Base-by-base conservation (phyloP, 768 basidiomycete genomes). In the Phallus indusiatus region DNA sequence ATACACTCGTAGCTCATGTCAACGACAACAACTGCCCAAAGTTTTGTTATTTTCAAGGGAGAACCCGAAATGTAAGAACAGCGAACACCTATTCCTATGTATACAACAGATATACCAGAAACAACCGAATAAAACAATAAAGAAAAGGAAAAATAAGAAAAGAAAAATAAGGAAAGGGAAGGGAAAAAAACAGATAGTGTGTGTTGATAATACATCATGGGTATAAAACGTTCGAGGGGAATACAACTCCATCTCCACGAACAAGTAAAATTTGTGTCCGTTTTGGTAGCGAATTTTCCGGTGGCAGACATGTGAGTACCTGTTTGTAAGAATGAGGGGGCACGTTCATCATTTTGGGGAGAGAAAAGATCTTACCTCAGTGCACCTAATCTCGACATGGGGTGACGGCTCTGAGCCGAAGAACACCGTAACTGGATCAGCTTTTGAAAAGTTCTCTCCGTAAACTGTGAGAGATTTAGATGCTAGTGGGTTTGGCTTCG, bases 381-480 rank as follows among this genome's bases (percentile, higher is more conserved):
- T 85, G 73, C 91, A 92, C 61, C 90, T 81, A 66, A 93, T 84
- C 73, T 92, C 90, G 62, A 88, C 86, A 68, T 83, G 88, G n/a
- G 87, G 86, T 60, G 88, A 90, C 55, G 86, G 88, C 70, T 90
- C 88, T 22, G 84, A 82, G 47, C 92, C 91, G 65, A 94, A 91
- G 78, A 90, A 94, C 55, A 94, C 83, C 49, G 79, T 81, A 61
- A 90, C 77, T 37, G 90, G 88, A 60, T 92, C 88, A 42, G 79
- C 71, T 76, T 91, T 92, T 67, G 80, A 82, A 71, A 94, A 91
- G 73, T 93, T 89, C 73, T 93, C 89, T 60, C 91, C 92, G 66
- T 92, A 90, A 1, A 94, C 77, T 22, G 90, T 93, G 63, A 93
- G 72, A 82, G 90, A 83, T 74, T 90, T 87, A 22, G 81, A 80